Evolutionary conservation across 208 protist genomes (phyloP).

Genomic region (Leishmania martiniquensis): DNA sequence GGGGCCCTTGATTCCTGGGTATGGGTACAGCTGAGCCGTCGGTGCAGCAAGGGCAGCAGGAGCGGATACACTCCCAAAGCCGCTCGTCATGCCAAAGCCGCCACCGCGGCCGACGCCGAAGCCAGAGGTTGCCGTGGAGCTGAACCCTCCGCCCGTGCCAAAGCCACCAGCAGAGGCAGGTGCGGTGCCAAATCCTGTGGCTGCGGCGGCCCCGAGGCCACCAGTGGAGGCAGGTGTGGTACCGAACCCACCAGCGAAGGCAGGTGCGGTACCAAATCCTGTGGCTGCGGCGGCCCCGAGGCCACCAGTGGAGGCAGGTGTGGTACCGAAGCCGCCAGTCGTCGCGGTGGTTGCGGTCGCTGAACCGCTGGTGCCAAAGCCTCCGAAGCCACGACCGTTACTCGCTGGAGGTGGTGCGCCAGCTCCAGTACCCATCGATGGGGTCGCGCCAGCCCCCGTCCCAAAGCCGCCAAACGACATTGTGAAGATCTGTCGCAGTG

Average conservation of each 20-base stretch:
- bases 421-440: conserved; percentile 5
- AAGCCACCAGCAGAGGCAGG: conserved; percentile 28
- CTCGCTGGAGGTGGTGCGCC: background rate
- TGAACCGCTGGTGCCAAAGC: conserved; percentile 19
- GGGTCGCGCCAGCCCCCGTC: background rate
- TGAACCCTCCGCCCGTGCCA: conserved; percentile 26
- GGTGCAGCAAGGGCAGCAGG: conserved; percentile 13
- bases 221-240: background rate
- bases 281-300: conserved; percentile 37
- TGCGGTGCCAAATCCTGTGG: background rate
- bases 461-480: conserved; percentile 44
- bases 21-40: conserved; percentile 49
- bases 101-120: conserved; percentile 6
- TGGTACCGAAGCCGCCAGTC: conserved; percentile 47
- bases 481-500: background rate
- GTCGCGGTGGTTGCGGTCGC: too few species aligned
- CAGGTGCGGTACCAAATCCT: conserved; percentile 37
- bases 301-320: conserved; percentile 16
- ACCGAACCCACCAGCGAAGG: conserved; percentile 24
- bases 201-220: conserved; percentile 14
- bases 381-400: conserved; percentile 7
- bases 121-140: conserved; percentile 1
- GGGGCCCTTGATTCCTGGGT: conserved; percentile 72
- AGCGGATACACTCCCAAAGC: conserved; percentile 13
- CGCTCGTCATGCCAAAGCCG: conserved; percentile 29